Evolutionary conservation across 345 rosid genomes (phyloP).

Genomic region (Rhizophora apiculata): DNA sequence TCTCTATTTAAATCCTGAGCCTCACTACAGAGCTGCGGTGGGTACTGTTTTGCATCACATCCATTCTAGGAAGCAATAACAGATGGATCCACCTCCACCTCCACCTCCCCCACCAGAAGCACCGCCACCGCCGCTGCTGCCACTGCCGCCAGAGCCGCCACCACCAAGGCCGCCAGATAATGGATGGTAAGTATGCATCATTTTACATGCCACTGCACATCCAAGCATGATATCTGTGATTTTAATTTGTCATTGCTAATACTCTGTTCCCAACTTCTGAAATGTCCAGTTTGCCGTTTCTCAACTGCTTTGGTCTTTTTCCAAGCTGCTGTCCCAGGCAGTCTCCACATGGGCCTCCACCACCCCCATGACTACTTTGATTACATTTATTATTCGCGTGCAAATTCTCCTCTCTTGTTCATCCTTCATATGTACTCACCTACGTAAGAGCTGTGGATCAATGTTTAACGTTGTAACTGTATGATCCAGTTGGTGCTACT

Average conservation of each 20-base stretch:
- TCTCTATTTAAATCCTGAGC: background rate
- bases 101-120: background rate
- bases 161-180: background rate
- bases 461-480: too few relatives aligned
- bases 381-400: background rate
- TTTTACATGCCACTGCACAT: background rate
- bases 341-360: slow-evolving; percentile 4
- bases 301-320: slow-evolving; percentile 15
- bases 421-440: background rate
- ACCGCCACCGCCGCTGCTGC: background rate
- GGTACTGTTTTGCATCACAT: background rate
- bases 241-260: background rate
- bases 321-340: slow-evolving; percentile 2
- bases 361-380: background rate
- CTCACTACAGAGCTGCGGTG: background rate
- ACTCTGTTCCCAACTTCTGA: background rate
- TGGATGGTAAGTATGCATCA: background rate
- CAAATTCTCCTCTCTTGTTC: background rate
- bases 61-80: background rate
- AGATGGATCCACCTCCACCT: slow-evolving; percentile 11
- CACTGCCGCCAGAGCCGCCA: background rate
- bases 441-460: too few relatives aligned
- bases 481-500: too few relatives aligned
- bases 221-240: background rate
- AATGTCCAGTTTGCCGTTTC: slow-evolving; percentile 4